phyloP scores from a whole-genome alignment of 179 eudicot genomes.

The Vitellaria paradoxa region DNA sequence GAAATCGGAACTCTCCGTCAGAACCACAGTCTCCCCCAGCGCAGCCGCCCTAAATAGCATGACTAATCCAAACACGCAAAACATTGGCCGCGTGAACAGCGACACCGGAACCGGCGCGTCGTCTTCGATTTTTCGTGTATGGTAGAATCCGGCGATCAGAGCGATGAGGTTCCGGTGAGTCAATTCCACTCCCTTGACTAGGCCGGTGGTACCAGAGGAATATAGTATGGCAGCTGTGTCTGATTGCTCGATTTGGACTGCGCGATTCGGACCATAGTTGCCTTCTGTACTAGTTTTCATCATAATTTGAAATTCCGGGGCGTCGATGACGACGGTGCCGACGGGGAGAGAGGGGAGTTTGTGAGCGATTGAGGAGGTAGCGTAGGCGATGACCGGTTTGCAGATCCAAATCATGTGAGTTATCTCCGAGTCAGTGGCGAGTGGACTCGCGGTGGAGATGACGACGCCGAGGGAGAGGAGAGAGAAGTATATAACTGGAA shows the following conservation, averaged over 20 bases:
- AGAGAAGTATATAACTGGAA: constrained; percentile 76
- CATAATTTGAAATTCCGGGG: constrained; percentile 49
- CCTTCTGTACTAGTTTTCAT: constrained; percentile 9
- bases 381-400: constrained; percentile 54
- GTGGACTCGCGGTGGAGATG: constrained; percentile 73
- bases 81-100: constrained; percentile 62
- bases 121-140: constrained; percentile 7
- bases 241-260: constrained; percentile 34
- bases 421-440: constrained; percentile 64
- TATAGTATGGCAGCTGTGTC: constrained; percentile 68
- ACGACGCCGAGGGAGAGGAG: constrained; percentile 67
- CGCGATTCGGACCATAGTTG: neutral
- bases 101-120: constrained; percentile 22
- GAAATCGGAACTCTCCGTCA: constrained; percentile 74
- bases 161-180: constrained; percentile 73
- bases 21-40: constrained; percentile 56
- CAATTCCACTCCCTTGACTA: constrained; percentile 76
- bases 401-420: constrained; percentile 46
- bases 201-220: constrained; percentile 92
- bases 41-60: constrained; percentile 54
- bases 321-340: constrained; percentile 49
- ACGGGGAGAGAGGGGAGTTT: constrained; percentile 30
- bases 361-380: constrained; percentile 31
- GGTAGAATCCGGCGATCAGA: constrained; percentile 25
- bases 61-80: constrained; percentile 71